Percentiles rank a stretch among this genome's conserved stretches.
Conservation (phyloP, 208 protist genomes). For the Acanthamoeba castellanii region DNA sequence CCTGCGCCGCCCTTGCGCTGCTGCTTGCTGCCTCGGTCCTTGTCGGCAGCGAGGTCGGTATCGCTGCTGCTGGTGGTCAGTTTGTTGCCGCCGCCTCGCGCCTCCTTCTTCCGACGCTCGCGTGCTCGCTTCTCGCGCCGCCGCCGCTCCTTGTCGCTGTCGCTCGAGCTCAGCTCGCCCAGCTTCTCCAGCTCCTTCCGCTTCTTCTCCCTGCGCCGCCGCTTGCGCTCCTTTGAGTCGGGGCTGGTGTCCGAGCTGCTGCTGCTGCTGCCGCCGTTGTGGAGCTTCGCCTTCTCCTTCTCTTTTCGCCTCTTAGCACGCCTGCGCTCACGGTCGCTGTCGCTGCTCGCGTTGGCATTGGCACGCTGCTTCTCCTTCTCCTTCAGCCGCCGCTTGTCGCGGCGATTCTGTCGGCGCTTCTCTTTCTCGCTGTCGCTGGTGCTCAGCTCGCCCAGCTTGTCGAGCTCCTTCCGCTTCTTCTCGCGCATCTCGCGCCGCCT, state of each 20-base stretch:
- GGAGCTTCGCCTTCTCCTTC: background rate
- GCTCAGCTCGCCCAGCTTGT: constrained; percentile 34
- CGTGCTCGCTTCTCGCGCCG: constrained; percentile 16
- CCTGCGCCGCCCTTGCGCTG: background rate
- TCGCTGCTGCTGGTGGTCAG: background rate
- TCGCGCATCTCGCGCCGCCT: constrained; percentile 14
- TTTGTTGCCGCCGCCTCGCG: background rate
- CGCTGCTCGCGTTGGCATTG: background rate
- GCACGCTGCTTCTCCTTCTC: constrained; percentile 22
- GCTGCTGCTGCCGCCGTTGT: background rate
- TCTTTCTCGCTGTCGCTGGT: constrained; percentile 56
- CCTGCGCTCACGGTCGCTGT: background rate
- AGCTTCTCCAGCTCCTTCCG: constrained; percentile 7
- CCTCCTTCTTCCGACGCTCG: background rate
- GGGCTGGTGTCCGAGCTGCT: background rate
- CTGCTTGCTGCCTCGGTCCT: background rate
- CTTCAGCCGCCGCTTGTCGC: background rate
- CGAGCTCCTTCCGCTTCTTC: constrained; percentile 17
- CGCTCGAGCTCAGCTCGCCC: constrained; percentile 18
- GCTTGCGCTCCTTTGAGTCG: background rate
- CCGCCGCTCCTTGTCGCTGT: background rate
- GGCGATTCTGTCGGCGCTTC: constrained; percentile 10
- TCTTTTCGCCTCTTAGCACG: background rate
- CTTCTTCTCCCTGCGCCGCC: background rate
- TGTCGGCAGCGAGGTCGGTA: background rate